A percentile compares a stretch with the other conserved stretches of the same genome.
These are phyloP conservation scores for Quillaja saponaria DNA, from an alignment of 306 rosid species.

Conservation along the genomic window DNA sequence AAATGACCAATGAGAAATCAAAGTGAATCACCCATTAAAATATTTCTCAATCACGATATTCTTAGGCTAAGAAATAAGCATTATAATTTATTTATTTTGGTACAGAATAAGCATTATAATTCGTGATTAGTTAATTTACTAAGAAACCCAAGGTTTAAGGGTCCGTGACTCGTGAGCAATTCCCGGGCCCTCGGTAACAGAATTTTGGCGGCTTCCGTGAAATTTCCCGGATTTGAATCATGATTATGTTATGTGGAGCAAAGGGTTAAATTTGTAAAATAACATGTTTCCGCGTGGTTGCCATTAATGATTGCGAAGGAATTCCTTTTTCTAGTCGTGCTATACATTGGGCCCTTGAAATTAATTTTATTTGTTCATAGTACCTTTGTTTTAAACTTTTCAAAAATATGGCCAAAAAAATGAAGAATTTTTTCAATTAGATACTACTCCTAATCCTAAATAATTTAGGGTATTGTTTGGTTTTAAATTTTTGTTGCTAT, in stretches of 20 bases:
- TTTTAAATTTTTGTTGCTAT: no score
- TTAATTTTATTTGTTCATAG: background rate
- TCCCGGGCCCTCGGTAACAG: background rate
- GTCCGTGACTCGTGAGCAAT: background rate
- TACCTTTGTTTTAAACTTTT: background rate
- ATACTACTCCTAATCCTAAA: background rate
- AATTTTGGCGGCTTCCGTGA: background rate
- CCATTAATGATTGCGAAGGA: constrained; percentile 61
- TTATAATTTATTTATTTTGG: no score
- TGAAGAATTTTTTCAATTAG: background rate
- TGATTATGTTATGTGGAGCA: background rate
- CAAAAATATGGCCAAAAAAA: background rate
- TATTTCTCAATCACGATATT: background rate
- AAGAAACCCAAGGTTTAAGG: no score
- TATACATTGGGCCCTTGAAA: constrained; percentile 26
- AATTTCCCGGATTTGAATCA: background rate
- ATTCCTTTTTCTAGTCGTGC: constrained; percentile 18
- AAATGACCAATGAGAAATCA: background rate
- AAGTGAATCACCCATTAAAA: background rate
- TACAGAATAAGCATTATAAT: no score
- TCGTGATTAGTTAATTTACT: no score
- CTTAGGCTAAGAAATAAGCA: background rate
- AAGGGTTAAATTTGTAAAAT: constrained; percentile 41
- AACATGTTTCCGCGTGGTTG: constrained; percentile 50
- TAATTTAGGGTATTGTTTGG: no score